These are phyloP conservation scores for Amauroascus verrucosus DNA, from an alignment of 2,329 filamentous ascomycete genomes.

Conservation along the genomic window DNA sequence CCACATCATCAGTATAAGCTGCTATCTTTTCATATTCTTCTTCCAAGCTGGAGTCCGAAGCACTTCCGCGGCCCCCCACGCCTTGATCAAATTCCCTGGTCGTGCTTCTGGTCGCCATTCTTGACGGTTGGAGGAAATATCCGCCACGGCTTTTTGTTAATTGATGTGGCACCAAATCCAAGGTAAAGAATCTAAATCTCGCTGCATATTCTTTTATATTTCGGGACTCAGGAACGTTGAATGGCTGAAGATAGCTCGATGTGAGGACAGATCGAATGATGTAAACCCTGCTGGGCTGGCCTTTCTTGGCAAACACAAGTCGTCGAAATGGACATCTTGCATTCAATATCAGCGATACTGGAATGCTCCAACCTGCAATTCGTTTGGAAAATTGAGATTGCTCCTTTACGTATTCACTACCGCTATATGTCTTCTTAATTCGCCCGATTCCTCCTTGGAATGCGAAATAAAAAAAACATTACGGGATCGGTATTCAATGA, in stretches of 20 bases:
- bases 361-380: too few species aligned
- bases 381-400: too few species aligned
- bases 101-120: neutral
- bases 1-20: constrained; percentile 18
- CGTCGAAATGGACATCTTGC: too few species aligned
- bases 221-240: neutral
- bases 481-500: too few species aligned
- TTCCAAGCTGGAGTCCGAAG: constrained; percentile 2
- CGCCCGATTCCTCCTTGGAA: too few species aligned
- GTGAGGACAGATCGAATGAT: neutral
- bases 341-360: too few species aligned
- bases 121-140: neutral
- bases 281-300: neutral
- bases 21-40: constrained; percentile 13
- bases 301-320: neutral
- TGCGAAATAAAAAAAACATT: too few species aligned
- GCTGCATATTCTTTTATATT: neutral
- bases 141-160: neutral
- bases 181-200: neutral
- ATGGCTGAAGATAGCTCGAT: neutral
- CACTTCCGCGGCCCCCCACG: neutral
- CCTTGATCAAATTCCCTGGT: neutral
- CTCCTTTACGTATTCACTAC: too few species aligned
- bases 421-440: too few species aligned
- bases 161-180: neutral